Evolutionary conservation across 176 grass and related monocot genomes (phyloP).

Genomic region (Ensete glaucum): DNA sequence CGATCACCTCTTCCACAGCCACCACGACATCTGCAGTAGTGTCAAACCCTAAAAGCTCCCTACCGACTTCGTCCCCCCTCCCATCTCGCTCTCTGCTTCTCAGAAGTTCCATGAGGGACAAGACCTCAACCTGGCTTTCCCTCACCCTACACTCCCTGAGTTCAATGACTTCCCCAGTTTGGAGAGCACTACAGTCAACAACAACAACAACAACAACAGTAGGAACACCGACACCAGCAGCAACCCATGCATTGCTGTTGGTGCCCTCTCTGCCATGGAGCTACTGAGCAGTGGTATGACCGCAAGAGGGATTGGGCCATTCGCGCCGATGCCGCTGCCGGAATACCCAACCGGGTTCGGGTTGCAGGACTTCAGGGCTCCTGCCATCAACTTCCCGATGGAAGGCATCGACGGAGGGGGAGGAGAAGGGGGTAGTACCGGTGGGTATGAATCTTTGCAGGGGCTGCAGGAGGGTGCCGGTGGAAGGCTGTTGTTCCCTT

Average conservation of each 20-base stretch:
- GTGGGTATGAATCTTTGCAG: constrained; percentile 29
- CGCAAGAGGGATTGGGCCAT: constrained; percentile 12
- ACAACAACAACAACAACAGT: constrained; percentile 15
- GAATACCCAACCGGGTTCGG: constrained; percentile 62
- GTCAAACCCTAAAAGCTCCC: background rate
- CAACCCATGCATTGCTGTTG: constrained; percentile 17
- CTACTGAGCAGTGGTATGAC: constrained; percentile 60
- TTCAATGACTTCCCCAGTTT: constrained; percentile 61
- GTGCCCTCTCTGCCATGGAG: constrained; percentile 81
- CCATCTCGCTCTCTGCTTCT: no score
- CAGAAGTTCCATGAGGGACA: constrained; percentile 13
- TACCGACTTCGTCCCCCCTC: background rate
- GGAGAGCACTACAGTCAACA: constrained; percentile 52
- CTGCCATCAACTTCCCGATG: constrained; percentile 55
- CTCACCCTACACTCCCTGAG: constrained; percentile 39
- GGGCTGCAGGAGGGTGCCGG: constrained; percentile 34
- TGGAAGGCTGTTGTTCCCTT: constrained; percentile 60
- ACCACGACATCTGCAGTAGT: background rate
- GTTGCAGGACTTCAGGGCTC: constrained; percentile 41
- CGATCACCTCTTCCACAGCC: background rate
- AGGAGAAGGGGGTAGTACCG: constrained; percentile 5
- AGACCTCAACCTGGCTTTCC: constrained; percentile 75
- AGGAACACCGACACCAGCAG: constrained; percentile 15
- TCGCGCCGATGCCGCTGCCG: constrained; percentile 46
- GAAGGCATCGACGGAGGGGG: constrained; percentile 29